Evolutionary conservation across 2,329 filamentous ascomycete genomes (phyloP).

Genomic region (Delphinella strobiligena): DNA sequence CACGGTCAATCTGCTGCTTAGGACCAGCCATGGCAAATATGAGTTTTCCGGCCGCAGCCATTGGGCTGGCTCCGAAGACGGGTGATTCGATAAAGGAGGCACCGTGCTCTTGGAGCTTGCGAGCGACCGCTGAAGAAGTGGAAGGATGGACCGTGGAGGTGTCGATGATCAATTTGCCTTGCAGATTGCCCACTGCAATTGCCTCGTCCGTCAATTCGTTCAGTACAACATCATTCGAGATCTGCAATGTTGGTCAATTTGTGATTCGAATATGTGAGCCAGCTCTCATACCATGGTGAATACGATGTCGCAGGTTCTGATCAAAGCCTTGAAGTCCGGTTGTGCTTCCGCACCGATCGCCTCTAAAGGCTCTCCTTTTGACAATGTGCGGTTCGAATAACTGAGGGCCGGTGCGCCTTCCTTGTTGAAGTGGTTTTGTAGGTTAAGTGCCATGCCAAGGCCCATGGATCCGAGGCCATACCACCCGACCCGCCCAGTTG

Average conservation of each 20-base stretch:
- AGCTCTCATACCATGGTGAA: conserved; percentile 7
- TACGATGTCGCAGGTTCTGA: conserved; percentile 5
- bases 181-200: conserved; percentile 8
- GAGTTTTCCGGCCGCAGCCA: conserved; percentile 33
- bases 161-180: conserved; percentile 21
- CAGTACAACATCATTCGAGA: conserved; percentile 5
- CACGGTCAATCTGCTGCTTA: conserved; percentile 9
- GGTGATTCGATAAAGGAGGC: conserved; percentile 25
- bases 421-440: conserved; percentile 25
- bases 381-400: conserved; percentile 8
- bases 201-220: conserved; percentile 4
- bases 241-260: neutral
- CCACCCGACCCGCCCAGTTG: too few species aligned
- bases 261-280: neutral
- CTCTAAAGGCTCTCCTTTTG: conserved; percentile 4
- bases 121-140: conserved; percentile 21
- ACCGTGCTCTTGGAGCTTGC: conserved; percentile 21
- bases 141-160: conserved; percentile 23
- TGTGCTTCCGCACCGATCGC: conserved; percentile 4
- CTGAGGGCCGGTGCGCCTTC: conserved; percentile 3
- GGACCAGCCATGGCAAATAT: conserved; percentile 32
- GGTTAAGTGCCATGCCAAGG: conserved; percentile 31
- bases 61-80: conserved; percentile 32
- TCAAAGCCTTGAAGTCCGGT: conserved; percentile 6
- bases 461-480: conserved; percentile 34